Evolutionary conservation across 148 eudicot species (phyloP).

Genomic region (Camellia lanceoleosa): DNA sequence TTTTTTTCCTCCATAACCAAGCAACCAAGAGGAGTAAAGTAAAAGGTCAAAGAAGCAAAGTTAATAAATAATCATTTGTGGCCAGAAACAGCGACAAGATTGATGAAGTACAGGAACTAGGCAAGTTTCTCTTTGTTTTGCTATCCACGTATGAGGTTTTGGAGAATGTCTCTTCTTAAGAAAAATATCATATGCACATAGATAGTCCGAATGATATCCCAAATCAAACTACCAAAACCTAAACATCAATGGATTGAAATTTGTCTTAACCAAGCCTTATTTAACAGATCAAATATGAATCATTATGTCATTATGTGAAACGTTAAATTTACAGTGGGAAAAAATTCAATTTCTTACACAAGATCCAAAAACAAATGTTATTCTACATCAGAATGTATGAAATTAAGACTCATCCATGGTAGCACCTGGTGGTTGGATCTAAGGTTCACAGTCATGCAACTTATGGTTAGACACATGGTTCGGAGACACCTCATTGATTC

Average conservation of each 20-base stretch:
- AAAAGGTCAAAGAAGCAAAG: neutral
- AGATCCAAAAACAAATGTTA: too few species aligned
- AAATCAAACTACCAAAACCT: neutral
- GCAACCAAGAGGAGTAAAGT: neutral
- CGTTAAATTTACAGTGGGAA: too few species aligned
- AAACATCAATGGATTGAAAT: neutral
- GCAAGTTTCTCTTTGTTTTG: slow-evolving; percentile 1
- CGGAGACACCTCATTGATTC: too few species aligned
- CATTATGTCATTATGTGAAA: too few species aligned
- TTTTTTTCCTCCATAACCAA: neutral
- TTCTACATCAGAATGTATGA: too few species aligned
- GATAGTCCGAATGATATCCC: too few species aligned
- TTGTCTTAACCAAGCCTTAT: neutral
- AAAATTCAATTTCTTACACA: too few species aligned
- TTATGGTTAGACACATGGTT: too few species aligned
- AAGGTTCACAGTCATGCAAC: too few species aligned
- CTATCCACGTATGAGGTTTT: neutral
- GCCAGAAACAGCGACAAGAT: neutral
- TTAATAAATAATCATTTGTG: neutral
- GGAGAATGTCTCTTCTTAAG: neutral
- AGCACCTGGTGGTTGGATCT: too few species aligned
- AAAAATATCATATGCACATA: neutral
- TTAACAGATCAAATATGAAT: neutral
- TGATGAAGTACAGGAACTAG: neutral
- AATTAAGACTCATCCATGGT: too few species aligned